These are phyloP conservation scores for Pachyrhizus erosus DNA, from an alignment of 306 rosid species.

Conservation along the genomic window DNA sequence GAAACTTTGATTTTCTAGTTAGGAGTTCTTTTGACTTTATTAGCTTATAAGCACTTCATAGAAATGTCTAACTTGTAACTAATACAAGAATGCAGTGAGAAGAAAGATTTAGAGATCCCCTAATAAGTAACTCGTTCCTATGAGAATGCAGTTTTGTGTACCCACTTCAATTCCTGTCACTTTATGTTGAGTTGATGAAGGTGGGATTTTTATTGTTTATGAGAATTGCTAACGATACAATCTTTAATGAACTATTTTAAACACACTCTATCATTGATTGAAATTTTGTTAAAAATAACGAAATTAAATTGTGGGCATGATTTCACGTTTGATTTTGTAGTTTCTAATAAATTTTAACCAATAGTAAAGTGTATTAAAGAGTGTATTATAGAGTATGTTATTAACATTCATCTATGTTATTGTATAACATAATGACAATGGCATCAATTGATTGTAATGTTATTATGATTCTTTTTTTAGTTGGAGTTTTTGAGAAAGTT, in stretches of 20 bases:
- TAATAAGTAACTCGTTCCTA: not conserved
- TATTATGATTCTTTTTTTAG: not conserved
- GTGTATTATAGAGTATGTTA: not conserved
- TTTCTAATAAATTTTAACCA: not conserved
- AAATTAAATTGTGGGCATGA: not conserved
- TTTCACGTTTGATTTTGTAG: too few relatives aligned
- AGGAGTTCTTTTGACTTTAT: not conserved
- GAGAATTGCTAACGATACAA: not conserved
- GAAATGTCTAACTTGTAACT: conserved; percentile 13
- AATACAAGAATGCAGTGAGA: not conserved
- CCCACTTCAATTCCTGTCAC: conserved; percentile 10
- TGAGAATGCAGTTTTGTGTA: conserved; percentile 3
- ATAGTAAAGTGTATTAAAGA: not conserved
- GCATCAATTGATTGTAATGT: not conserved
- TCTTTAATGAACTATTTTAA: not conserved
- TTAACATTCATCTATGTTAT: not conserved
- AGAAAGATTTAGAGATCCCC: not conserved
- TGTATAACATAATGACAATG: not conserved
- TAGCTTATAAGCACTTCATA: not conserved
- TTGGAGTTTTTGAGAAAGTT: not conserved
- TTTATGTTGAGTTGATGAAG: not conserved
- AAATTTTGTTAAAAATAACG: not conserved
- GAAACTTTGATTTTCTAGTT: conserved; percentile 20
- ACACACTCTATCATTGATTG: not conserved
- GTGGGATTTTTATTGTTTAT: not conserved